Percentiles rank a stretch among this genome's conserved stretches.
These are phyloP conservation scores for Dendrobium catenatum DNA, from an alignment of 106 monocot genomes.

Conservation along the genomic window DNA sequence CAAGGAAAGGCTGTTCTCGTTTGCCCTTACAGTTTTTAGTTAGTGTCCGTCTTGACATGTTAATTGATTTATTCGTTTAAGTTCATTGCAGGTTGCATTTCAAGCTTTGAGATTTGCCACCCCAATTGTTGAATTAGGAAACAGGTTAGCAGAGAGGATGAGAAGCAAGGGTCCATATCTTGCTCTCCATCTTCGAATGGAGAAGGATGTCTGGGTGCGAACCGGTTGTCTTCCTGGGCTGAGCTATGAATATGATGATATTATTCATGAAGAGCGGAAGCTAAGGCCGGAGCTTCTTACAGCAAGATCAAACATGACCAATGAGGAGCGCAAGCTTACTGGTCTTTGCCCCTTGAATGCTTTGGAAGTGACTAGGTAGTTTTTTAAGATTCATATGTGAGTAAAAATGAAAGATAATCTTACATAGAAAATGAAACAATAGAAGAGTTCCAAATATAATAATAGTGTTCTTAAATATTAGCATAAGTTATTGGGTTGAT, in stretches of 20 bases:
- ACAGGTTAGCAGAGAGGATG: constrained; percentile 58
- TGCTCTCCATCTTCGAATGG: constrained; percentile 72
- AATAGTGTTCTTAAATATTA: too few relatives aligned
- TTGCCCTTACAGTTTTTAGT: neutral
- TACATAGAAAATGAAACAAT: too few relatives aligned
- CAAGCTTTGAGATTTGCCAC: constrained; percentile 62
- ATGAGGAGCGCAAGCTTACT: constrained; percentile 70
- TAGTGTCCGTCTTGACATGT: neutral
- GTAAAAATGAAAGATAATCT: too few relatives aligned
- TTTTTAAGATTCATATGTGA: neutral
- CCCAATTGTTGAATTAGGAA: constrained; percentile 52
- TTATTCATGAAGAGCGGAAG: constrained; percentile 52
- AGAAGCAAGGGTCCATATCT: constrained; percentile 77
- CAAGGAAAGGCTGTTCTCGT: constrained; percentile 35
- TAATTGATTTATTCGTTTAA: neutral
- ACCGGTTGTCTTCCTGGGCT: constrained; percentile 75
- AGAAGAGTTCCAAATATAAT: too few relatives aligned
- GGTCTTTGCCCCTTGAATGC: constrained; percentile 79
- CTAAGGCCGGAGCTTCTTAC: constrained; percentile 69
- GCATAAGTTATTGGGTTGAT: too few relatives aligned
- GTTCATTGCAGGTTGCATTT: constrained; percentile 59
- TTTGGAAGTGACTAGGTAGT: constrained; percentile 64
- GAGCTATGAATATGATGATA: constrained; percentile 39
- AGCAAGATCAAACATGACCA: constrained; percentile 72
- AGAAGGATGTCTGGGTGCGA: constrained; percentile 93